Base-by-base conservation (phyloP, 2,329 filamentous ascomycete genomes). In the Apiospora aurea region DNA sequence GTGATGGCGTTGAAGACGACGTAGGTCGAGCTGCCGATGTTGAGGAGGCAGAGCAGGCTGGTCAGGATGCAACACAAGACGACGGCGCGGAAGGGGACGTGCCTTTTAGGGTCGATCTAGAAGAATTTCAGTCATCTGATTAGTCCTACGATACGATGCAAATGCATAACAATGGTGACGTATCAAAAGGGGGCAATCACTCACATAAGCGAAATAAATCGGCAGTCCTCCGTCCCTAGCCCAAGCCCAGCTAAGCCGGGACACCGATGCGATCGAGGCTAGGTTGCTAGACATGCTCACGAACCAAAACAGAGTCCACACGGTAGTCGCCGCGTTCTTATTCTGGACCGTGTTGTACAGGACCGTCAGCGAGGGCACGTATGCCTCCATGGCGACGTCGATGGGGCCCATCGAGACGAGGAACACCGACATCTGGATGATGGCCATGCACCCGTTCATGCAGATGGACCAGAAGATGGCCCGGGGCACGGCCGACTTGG, bases 211-310 rank as follows among this genome's bases (percentile, higher is more conserved):
- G 7, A 61, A 61, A 16, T 43, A 69, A 18, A 67, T 66, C 18
- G 51, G 85, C 0, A 87, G 75, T 26, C 49, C 86, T 3, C 84
- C 84, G 71, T 87, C 86, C 5, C 83, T 77, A 16, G 85, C 83
- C 79, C 86, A 87, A 0, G 84, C 83, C 86, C 86, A 87, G 0
- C 84, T 83, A 1, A 87, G 76, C 3, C 86, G 83, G 0, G 85
- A 85, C 0, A 84, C 84, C 0, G 85, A 86, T 0, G 86, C 85
- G 2, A 86, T 79, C 47, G 81, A 80, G 44, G 81, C 82, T 69
- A 85, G 82, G 47, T 81, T 81, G 0, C 82, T 81, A 51, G 84
- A 78, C 69, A 82, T 80, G 21, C 81, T 78, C 47, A 85, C 75
- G 0, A 84, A 73, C 0, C 82, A 77, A 18, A 86, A 75, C 0